phyloP scores from a whole-genome alignment of 1,284 basidiomycete genomes.

The Lignosus rhinocerotis region DNA sequence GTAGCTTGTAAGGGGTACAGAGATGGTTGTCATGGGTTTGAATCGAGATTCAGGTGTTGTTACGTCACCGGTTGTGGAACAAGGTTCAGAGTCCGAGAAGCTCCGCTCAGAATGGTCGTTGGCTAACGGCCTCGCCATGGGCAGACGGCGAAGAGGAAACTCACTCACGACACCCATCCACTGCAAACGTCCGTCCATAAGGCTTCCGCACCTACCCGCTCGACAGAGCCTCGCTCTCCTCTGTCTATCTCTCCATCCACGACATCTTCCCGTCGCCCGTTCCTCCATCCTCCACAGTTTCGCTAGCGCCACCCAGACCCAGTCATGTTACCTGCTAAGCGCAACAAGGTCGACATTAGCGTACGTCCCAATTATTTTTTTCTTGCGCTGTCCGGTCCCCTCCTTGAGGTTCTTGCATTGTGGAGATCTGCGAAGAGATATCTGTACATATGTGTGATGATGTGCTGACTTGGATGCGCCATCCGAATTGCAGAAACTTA shows the following conservation, averaged over 20 bases:
- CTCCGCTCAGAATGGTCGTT: constrained; percentile 11
- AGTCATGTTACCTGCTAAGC: constrained; percentile 78
- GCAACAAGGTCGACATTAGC: constrained; percentile 91
- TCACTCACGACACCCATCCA: constrained; percentile 20
- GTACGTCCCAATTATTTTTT: constrained; percentile 47
- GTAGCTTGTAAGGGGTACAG: too few species aligned
- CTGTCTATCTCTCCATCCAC: constrained; percentile 5
- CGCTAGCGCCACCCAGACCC: constrained; percentile 21
- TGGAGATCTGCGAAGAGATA: background rate
- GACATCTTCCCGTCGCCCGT: constrained; percentile 28
- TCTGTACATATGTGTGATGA: background rate
- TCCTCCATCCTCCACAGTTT: constrained; percentile 10
- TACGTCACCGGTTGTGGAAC: constrained; percentile 13
- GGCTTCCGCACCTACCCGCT: constrained; percentile 19
- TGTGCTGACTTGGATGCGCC: background rate
- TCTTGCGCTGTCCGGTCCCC: constrained; percentile 1
- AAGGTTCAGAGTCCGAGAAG: constrained; percentile 10
- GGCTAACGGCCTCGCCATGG: background rate
- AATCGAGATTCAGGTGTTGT: constrained; percentile 1
- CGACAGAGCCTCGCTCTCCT: constrained; percentile 16
- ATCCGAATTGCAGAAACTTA: constrained; percentile 62
- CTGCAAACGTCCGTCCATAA: constrained; percentile 20
- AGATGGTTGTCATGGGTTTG: background rate
- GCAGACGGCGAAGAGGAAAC: background rate
- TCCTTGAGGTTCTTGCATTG: background rate